Evolutionary conservation across 2,329 filamentous ascomycete species (phyloP).

Genomic region (Ceratocystiopsis sp.): DNA sequence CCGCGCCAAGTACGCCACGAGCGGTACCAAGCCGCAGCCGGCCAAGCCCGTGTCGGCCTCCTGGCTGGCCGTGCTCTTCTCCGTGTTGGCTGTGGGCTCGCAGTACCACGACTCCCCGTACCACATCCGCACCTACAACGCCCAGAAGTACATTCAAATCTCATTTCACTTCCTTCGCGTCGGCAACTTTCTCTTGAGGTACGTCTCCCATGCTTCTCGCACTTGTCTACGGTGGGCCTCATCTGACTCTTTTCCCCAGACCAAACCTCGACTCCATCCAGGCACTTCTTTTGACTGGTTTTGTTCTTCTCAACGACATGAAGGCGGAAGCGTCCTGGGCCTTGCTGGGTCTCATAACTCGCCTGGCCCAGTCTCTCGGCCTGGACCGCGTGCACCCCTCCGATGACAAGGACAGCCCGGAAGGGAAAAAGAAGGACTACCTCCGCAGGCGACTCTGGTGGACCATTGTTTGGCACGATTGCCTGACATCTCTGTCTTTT

Average conservation of each 20-base stretch:
- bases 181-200: slow-evolving; percentile 42
- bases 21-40: slow-evolving; percentile 20
- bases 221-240: no score
- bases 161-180: slow-evolving; percentile 48
- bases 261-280: slow-evolving; percentile 51
- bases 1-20: slow-evolving; percentile 36
- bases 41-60: slow-evolving; percentile 41
- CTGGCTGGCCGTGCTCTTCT: slow-evolving; percentile 49
- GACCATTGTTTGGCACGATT: slow-evolving; percentile 52
- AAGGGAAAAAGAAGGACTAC: slow-evolving; percentile 33
- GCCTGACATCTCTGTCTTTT: slow-evolving; percentile 47
- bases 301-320: slow-evolving; percentile 51
- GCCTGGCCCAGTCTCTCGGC: slow-evolving; percentile 47
- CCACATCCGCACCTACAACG: slow-evolving; percentile 39
- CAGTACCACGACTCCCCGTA: slow-evolving; percentile 51
- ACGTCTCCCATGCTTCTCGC: no score
- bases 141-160: slow-evolving; percentile 44
- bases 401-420: slow-evolving; percentile 29
- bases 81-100: slow-evolving; percentile 46
- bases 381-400: slow-evolving; percentile 32
- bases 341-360: slow-evolving; percentile 43
- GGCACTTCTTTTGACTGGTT: slow-evolving; percentile 43
- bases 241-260: no score
- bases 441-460: slow-evolving; percentile 42
- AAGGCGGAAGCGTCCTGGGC: slow-evolving; percentile 54